Percentiles rank a stretch among this genome's conserved stretches.
These are phyloP conservation scores for Parathielavia appendiculata DNA, from an alignment of 495 filamentous ascomycete species.

Conservation along the genomic window DNA sequence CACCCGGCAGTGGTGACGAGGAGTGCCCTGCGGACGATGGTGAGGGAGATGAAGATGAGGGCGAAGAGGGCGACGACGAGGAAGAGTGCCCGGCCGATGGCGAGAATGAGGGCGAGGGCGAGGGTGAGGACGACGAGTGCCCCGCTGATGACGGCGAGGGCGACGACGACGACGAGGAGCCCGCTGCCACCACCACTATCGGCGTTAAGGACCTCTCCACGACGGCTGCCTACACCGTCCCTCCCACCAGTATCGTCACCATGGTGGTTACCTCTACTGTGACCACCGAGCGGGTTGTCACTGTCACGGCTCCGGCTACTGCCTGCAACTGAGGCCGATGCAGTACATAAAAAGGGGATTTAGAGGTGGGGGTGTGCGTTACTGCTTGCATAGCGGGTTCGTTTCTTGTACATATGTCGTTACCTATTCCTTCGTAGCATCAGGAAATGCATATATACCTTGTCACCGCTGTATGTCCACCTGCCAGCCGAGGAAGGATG, in stretches of 20 bases:
- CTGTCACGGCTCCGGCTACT: background rate
- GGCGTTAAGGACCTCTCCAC: background rate
- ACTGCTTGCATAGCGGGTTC: background rate
- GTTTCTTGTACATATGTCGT: too few species aligned
- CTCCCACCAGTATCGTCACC: background rate
- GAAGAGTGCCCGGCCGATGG: constrained; percentile 4
- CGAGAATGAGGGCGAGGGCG: background rate
- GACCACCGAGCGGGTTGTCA: background rate
- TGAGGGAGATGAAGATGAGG: background rate
- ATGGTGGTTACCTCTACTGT: background rate
- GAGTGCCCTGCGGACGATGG: constrained; percentile 4
- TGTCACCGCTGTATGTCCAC: too few species aligned
- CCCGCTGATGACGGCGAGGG: constrained; percentile 2
- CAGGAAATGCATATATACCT: too few species aligned
- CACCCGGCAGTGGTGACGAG: background rate
- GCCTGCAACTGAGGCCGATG: background rate
- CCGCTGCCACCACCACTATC: background rate
- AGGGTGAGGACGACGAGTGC: constrained; percentile 1
- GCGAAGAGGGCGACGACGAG: background rate
- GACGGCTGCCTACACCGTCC: background rate
- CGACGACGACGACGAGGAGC: background rate
- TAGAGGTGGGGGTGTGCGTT: background rate
- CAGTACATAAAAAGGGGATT: background rate
- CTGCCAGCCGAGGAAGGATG: too few species aligned
- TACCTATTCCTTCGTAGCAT: too few species aligned